phyloP scores from a whole-genome alignment of 2,329 filamentous ascomycete genomes.

The Apiospora sp. region DNA sequence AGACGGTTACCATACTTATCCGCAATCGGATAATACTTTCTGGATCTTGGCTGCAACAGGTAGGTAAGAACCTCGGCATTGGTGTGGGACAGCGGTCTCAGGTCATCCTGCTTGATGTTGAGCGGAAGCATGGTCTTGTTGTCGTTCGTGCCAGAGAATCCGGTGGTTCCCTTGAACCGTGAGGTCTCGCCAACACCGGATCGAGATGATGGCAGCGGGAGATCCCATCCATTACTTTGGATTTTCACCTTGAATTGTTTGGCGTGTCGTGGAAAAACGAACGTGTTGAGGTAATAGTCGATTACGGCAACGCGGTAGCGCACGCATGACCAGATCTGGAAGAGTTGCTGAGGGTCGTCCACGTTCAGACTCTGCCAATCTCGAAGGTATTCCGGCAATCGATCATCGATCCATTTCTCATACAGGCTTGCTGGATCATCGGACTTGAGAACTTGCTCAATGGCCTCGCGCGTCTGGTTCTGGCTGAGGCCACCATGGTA shows the following conservation, averaged over 20 bases:
- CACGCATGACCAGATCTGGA: constrained; percentile 58
- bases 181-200: neutral
- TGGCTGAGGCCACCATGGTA: constrained; percentile 68
- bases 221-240: constrained; percentile 72
- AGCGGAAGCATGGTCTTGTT: constrained; percentile 65
- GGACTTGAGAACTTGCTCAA: constrained; percentile 60
- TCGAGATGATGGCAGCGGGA: constrained; percentile 54
- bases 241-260: constrained; percentile 71
- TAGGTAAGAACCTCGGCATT: constrained; percentile 70
- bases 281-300: constrained; percentile 68
- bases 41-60: constrained; percentile 20
- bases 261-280: constrained; percentile 71
- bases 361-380: constrained; percentile 67
- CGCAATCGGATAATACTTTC: constrained; percentile 51
- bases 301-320: constrained; percentile 58
- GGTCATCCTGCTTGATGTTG: constrained; percentile 68
- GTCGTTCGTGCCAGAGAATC: constrained; percentile 78
- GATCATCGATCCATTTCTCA: constrained; percentile 53
- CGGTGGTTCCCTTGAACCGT: constrained; percentile 51
- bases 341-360: constrained; percentile 61
- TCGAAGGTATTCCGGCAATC: constrained; percentile 54
- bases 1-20: constrained; percentile 45
- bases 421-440: constrained; percentile 67
- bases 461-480: constrained; percentile 55
- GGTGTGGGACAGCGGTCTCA: constrained; percentile 63